Conservation (phyloP, 768 basidiomycete species). For the Lentinula lateritia region DNA sequence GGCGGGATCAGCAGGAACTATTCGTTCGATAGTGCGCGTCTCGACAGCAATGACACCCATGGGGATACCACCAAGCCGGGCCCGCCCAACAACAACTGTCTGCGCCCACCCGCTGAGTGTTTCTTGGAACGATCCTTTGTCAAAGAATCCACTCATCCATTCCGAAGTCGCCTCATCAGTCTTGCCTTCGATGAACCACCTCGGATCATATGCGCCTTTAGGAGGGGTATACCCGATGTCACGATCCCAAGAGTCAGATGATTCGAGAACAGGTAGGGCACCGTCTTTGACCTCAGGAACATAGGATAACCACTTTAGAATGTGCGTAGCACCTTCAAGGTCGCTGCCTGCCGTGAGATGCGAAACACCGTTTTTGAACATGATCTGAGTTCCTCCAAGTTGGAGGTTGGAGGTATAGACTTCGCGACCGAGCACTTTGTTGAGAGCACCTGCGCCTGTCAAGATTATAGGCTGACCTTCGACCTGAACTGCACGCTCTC, state of each 20-base stretch:
- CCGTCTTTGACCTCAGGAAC: constrained; percentile 80
- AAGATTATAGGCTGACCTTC: constrained; percentile 99
- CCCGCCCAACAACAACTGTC: constrained; percentile 96
- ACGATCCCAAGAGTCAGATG: constrained; percentile 84
- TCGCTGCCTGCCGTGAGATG: constrained; percentile 95
- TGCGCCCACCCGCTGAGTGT: constrained; percentile 99
- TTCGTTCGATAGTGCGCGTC: constrained; percentile 93
- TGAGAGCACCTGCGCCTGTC: constrained; percentile 93
- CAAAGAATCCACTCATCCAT: constrained; percentile 92
- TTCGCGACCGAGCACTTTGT: constrained; percentile 98
- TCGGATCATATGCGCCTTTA: constrained; percentile 92
- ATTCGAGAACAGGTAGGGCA: constrained; percentile 71
- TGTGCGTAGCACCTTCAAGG: constrained; percentile 90
- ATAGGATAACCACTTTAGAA: constrained; percentile 92
- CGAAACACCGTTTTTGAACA: constrained; percentile 99
- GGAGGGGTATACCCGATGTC: constrained; percentile 86
- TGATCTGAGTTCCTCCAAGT: constrained; percentile 99
- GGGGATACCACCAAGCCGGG: constrained; percentile 93
- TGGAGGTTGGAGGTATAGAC: constrained; percentile 99
- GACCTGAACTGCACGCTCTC: constrained; percentile 96
- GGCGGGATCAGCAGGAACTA: constrained; percentile 96
- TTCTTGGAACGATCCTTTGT: constrained; percentile 97
- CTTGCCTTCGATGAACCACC: constrained; percentile 98
- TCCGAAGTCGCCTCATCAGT: constrained; percentile 70
- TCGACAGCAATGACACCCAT: constrained; percentile 98